A percentile compares a stretch with the other conserved stretches of the same genome.
These are phyloP conservation scores for Knufia petricola DNA, from an alignment of 2,329 filamentous ascomycete species.

Conservation along the genomic window DNA sequence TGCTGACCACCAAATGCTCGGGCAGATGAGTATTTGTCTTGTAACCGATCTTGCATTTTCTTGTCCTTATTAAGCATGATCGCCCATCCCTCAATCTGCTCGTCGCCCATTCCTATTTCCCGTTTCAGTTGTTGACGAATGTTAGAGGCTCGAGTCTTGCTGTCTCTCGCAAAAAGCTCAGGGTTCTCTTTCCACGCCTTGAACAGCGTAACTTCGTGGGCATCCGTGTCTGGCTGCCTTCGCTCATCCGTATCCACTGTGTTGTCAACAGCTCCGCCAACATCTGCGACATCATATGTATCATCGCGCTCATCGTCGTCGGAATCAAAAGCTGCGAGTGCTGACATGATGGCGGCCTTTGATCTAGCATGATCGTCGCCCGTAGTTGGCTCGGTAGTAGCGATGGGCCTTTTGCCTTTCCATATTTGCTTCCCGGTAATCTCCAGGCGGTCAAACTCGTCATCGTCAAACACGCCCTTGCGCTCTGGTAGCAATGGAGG, in stretches of 20 bases:
- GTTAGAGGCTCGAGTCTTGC: slow-evolving; percentile 56
- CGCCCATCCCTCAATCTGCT: slow-evolving; percentile 88
- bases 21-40: slow-evolving; percentile 47
- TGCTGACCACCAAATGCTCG: slow-evolving; percentile 17
- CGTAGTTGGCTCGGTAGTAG: slow-evolving; percentile 29
- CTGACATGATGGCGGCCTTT: slow-evolving; percentile 80
- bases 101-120: slow-evolving; percentile 82
- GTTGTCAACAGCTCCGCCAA: slow-evolving; percentile 76
- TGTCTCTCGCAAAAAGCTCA: slow-evolving; percentile 60
- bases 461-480: slow-evolving; percentile 68
- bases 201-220: slow-evolving; percentile 62
- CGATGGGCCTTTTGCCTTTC: slow-evolving; percentile 54
- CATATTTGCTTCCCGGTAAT: slow-evolving; percentile 60
- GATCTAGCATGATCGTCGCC: slow-evolving; percentile 46
- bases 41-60: slow-evolving; percentile 57
- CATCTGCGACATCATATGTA: slow-evolving; percentile 86
- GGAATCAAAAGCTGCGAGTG: slow-evolving; percentile 77
- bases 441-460: slow-evolving; percentile 64
- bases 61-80: slow-evolving; percentile 72
- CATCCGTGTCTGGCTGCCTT: slow-evolving; percentile 17
- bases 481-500: slow-evolving; percentile 42
- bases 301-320: slow-evolving; percentile 97
- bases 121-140: slow-evolving; percentile 55
- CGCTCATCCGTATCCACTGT: slow-evolving; percentile 25
- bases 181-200: slow-evolving; percentile 57